Conservation (phyloP, 108 stramenopile species). For the Epipyxis sp. region DNA sequence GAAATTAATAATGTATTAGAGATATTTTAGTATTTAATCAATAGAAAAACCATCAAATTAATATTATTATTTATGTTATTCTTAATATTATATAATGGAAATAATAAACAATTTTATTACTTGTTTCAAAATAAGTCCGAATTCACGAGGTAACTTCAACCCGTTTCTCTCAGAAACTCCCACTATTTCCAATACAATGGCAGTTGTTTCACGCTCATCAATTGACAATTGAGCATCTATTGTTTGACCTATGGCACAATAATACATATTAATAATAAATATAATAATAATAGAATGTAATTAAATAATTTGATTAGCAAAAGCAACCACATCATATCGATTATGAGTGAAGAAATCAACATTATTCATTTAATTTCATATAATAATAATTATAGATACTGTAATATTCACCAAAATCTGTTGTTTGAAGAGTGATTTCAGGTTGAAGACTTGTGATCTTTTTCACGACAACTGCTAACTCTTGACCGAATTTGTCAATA, state of each 20-base stretch:
- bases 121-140: conserved; percentile 88
- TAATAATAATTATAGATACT: no score
- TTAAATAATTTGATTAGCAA: no score
- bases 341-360: neutral
- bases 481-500: conserved; percentile 69
- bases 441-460: conserved; percentile 69
- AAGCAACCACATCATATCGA: neutral
- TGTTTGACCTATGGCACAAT: neutral
- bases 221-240: conserved; percentile 8
- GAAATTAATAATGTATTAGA: no score
- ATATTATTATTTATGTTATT: neutral
- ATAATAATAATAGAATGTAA: neutral
- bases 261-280: neutral
- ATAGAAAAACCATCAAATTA: neutral
- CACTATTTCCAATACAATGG: conserved; percentile 77
- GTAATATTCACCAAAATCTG: neutral
- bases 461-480: conserved; percentile 75
- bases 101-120: neutral
- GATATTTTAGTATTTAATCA: neutral
- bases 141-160: conserved; percentile 86
- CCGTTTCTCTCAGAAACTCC: conserved; percentile 85
- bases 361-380: no score
- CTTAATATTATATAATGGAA: neutral
- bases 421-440: conserved; percentile 53
- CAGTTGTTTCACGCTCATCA: conserved; percentile 80